Evolutionary conservation across 2,329 filamentous ascomycete genomes (phyloP), one percentile per base, ranked within the genome.

Genomic region (Aureobasidium sp.): DNA sequence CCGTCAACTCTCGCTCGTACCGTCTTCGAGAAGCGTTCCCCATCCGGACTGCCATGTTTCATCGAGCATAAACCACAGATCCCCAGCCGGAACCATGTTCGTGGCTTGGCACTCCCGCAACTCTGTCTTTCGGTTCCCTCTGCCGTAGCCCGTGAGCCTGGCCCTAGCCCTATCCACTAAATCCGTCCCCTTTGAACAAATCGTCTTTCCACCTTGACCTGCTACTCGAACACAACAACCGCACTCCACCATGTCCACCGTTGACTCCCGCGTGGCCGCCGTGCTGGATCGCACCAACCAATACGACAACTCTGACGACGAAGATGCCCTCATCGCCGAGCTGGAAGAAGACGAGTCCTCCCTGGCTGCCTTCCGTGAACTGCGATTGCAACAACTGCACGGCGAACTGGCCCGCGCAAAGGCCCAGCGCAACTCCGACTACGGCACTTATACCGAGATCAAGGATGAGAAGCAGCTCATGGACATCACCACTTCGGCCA

Each of bases 251-350:
- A 81, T 80, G 78, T 65, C 78, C 19, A 69, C 72, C 48, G 66
- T 83, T 60, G 81, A 83, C 68, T 68, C 77, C 48, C 77, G 77
- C 64, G 81, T 83, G 37, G 80, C 81, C 48, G 72, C 72, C 31
- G 68, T 82, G 24, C 74, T 83, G 33, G 81, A 81, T 69, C 69
- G 70, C 49, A 67, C 66, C 31, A 71, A 70, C 33, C 66, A 67
- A 54, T 68, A 76, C 62, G 70, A 72, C 39, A 71, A 75, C 64
- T 79, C 81, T 65, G 78, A 77, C 5, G 80, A 84, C 69, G 81
- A 84, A 69, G 84, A 85, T 68, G 82, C 81, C 49, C 77, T 87
- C 60, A 82, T 86, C 66, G 81, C 81, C 39, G 77, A 80, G 60
- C 78, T 86, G n/a, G 78, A 81, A 69, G 66, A 69, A 47, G 69